Evolutionary conservation across 768 basidiomycete species (phyloP).

Genomic region (Amanita thiersii): DNA sequence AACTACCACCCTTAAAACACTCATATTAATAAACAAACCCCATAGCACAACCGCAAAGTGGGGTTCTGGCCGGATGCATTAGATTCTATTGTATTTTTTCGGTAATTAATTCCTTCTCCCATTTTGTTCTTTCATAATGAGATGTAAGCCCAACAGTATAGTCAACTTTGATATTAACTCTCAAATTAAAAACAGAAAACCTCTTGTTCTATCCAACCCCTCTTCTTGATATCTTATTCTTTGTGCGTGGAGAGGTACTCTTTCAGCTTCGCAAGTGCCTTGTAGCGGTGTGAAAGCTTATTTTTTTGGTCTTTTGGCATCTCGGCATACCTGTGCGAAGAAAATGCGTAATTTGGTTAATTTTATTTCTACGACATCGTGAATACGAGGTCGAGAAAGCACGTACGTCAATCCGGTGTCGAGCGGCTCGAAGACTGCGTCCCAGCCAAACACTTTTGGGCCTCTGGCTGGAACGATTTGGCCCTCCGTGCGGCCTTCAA

Average conservation of each 20-base stretch:
- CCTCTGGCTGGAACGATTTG: slow-evolving; percentile 85
- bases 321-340: slow-evolving; percentile 55
- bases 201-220: not conserved
- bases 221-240: not conserved
- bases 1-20: too few relatives aligned
- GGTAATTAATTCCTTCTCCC: too few relatives aligned
- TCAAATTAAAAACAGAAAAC: not conserved
- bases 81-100: too few relatives aligned
- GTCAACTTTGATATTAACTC: too few relatives aligned
- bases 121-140: too few relatives aligned
- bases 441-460: slow-evolving; percentile 80
- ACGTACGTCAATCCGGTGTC: slow-evolving; percentile 72
- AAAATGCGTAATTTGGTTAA: slow-evolving; percentile 5
- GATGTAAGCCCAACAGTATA: too few relatives aligned
- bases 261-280: slow-evolving; percentile 62
- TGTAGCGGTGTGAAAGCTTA: slow-evolving; percentile 63
- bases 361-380: too few relatives aligned
- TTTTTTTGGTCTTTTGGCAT: slow-evolving; percentile 67
- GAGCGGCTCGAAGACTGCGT: slow-evolving; percentile 75
- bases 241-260: slow-evolving; percentile 36
- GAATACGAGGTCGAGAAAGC: too few relatives aligned
- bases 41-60: too few relatives aligned
- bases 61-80: too few relatives aligned
- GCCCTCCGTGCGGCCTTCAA: slow-evolving; percentile 84
- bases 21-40: too few relatives aligned